phyloP scores from a whole-genome alignment of 2,329 filamentous ascomycete genomes.

The Trichoderma atrobrunneum region DNA sequence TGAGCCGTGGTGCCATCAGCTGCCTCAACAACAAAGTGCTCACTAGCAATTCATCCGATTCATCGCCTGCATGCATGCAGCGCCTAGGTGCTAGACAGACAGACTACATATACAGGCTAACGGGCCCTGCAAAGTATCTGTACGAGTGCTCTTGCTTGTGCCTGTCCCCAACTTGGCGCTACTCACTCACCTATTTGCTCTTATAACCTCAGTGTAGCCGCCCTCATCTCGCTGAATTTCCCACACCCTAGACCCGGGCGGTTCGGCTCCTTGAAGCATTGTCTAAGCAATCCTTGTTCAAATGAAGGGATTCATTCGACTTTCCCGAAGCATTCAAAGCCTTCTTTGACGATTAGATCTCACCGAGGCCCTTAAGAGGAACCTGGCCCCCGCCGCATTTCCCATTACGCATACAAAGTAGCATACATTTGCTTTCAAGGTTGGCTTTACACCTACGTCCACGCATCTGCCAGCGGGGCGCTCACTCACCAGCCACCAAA shows the following conservation, averaged over 20 bases:
- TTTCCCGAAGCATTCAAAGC: not conserved
- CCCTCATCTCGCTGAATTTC: conserved; percentile 20
- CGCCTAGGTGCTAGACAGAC: not conserved
- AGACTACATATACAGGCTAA: not conserved
- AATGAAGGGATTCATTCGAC: conserved; percentile 13
- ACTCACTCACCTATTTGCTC: not conserved
- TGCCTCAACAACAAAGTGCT: conserved; percentile 4
- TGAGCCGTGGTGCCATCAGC: conserved; percentile 6
- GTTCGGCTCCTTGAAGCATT: conserved; percentile 10
- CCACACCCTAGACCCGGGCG: conserved; percentile 9
- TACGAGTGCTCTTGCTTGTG: not conserved
- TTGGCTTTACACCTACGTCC: not conserved
- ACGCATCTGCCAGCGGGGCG: conserved; percentile 3
- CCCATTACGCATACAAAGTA: not conserved
- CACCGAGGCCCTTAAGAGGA: not conserved
- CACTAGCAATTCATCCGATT: conserved; percentile 7
- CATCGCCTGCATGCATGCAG: conserved; percentile 10
- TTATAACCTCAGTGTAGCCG: conserved; percentile 13
- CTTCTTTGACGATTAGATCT: not conserved
- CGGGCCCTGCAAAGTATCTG: not conserved
- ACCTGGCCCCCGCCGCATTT: not conserved
- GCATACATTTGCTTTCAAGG: not conserved
- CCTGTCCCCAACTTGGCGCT: not conserved
- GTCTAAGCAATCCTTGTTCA: conserved; percentile 13
- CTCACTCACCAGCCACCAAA: conserved; percentile 17